Evolutionary conservation across 2,329 filamentous ascomycete species (phyloP), one percentile per base, ranked within the genome.

Genomic region (Pezicula rhizophila): DNA sequence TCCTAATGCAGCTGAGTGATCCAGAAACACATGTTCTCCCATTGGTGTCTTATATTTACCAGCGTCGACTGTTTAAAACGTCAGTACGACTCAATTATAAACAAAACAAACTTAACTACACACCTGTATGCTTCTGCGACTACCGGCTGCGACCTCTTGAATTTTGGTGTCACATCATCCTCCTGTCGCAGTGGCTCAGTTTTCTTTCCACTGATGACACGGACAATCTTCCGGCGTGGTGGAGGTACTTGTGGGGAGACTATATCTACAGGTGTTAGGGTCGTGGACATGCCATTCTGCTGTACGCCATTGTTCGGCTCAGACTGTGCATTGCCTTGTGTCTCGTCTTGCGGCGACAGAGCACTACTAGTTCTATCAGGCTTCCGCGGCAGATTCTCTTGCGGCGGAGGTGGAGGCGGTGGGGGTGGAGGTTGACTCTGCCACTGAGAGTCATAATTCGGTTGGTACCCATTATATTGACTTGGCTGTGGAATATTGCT

Each of bases 121-220:
- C 60, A 61, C 63, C 60, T 62, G 46, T 70, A 71, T 45, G 69
- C 69, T 49, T 60, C 65, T 10, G 63, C 67, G 37, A 70, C 66
- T 17, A 65, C 58, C n/a, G 68, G 68, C 48, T 66, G 64, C 23
- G 62, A 64, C 45, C 64, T 62, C 57, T 66, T 68, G n/a, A 57
- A 48, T 49, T 62, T 67, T 28, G 60, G 57, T 25, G 51, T 55
- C 12, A 56, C 53, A 45, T 67, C 65, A 41, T 66, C 66, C 20
- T 61, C 55, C 55, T 65, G 63, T 42, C 59, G 60, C 51, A 60
- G 52, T 42, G 57, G 55, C 33, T 61, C 61, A 15, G 42, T 44
- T 12, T 55, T 55, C 45, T 52, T 57, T 35, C 49, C 50, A 40
- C 46, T 54, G 42, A 47, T 53, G 26, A 43, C 40, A 8, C 40